These are phyloP conservation scores for Gracilaria domingensis DNA, from an alignment of 23 red algal genomes.

Conservation along the genomic window DNA sequence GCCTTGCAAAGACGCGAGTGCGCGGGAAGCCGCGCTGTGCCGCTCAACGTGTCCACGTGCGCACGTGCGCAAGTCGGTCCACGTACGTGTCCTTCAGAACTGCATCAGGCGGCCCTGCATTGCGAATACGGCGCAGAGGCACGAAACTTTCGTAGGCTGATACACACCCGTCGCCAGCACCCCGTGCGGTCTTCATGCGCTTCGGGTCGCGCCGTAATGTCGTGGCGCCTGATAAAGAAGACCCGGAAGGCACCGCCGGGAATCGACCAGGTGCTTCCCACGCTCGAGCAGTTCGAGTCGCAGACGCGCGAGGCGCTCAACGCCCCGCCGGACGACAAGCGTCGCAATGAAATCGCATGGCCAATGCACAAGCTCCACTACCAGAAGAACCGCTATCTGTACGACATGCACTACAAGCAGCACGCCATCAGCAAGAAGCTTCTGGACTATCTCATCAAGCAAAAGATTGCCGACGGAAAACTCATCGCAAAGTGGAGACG, in stretches of 20 bases:
- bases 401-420: constrained; percentile 75
- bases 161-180: no score
- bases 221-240: constrained; percentile 78
- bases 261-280: constrained; percentile 50
- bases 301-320: constrained; percentile 78
- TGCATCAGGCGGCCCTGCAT: no score
- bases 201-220: constrained; percentile 62
- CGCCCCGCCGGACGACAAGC: constrained; percentile 76
- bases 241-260: constrained; percentile 76
- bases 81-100: no score
- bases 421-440: constrained; percentile 71
- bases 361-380: constrained; percentile 84
- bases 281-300: constrained; percentile 71
- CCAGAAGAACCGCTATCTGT: constrained; percentile 91
- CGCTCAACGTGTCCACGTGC: no score
- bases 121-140: no score
- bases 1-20: not conserved
- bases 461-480: constrained; percentile 79
- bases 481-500: constrained; percentile 89
- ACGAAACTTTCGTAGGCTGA: no score
- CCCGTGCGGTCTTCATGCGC: no score
- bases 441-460: constrained; percentile 68
- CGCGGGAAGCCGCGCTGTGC: not conserved
- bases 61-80: no score
- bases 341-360: constrained; percentile 80